Evolutionary conservation across 495 filamentous ascomycete species (phyloP), one percentile per base, ranked within the genome.

Genomic region (Penicillium crystallinum): DNA sequence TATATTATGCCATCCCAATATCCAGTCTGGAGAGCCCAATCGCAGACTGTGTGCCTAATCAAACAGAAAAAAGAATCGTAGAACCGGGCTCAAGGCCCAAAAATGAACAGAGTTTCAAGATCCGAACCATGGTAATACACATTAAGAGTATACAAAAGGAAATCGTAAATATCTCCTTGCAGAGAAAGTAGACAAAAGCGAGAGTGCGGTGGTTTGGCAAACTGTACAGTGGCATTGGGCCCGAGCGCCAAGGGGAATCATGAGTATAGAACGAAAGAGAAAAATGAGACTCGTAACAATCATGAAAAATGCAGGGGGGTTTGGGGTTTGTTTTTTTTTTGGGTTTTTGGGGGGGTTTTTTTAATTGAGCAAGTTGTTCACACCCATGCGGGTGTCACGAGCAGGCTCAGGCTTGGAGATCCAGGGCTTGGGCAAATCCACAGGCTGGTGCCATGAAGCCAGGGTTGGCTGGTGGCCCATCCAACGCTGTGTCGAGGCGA

Each of bases 331-430:
- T 33, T 52, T 41, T 11, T 30, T 8, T 31, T 46, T 29, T 37
- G 23, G 17, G 10, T 36, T 31, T 29, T 8, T 25, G n/a, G 17
- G 5, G 8, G 1, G 17, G 10, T 22, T n/a, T 11, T 11, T 42
- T 62, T 54, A 74, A 51, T 74, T 74, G 34, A 74, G 61, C 41
- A 74, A 49, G 21, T 61, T 71, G 52, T 67, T 58, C 18, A 76
- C 58, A 33, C 72, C 70, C 69, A 76, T 76, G 14, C 73, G 72
- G n/a, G 64, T 70, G 54, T 76, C 73, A n/a, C 70, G 70, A 27
- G 62, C 36, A 18, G 65, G 43, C 40, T 71, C 66, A 5, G 56
- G 39, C 29, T 52, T 59, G 25, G 58, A 44, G 12, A 49, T 33
- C 68, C 65, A 70, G 3, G 53, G 36, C 54, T 63, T 61, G 36